Evolutionary conservation across 163 green algal species (phyloP), one percentile per base, ranked within the genome.

Genomic region (Scenedesmus sp.): DNA sequence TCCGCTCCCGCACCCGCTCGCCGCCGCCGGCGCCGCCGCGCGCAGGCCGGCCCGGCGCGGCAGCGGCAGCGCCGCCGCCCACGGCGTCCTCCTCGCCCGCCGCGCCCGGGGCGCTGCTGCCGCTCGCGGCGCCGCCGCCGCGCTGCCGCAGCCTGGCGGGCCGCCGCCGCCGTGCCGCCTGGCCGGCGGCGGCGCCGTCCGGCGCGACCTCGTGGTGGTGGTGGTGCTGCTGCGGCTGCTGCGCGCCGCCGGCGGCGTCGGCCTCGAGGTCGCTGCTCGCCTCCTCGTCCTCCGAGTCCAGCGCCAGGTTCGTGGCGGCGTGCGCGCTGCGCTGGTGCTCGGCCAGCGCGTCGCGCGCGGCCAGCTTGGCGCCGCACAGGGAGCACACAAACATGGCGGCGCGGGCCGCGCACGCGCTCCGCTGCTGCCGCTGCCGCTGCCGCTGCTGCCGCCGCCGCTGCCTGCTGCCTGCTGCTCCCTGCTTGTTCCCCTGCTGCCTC

Each of bases 341-440:
- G 26, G 26, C 33, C 47, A 75, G 66, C 36, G 44, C 36, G 44
- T 75, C 50, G 14, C 74, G 63, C 36, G 62, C 54, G 11, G 9
- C 34, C 36, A 81, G 39, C 24, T 75, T 50, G 15, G 67, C 74
- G 14, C 62, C 74, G 48, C 74, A 81, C 50, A 75, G 62, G n/a
- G 74, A 45, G 64, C 74, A 81, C 14, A 81, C 44, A 42, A 81
- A 78, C 24, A 78, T 50, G 33, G 33, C 56, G 28, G 17, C 70
- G 24, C 54, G 54, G 10, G n/a, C 50, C 20, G 29, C 58, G n/a
- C n/a, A n/a, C n/a, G n/a, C n/a, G n/a, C n/a, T n/a, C n/a, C n/a
- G n/a, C n/a, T n/a, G n/a, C n/a, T n/a, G n/a, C n/a, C n/a, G n/a
- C n/a, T n/a, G n/a, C n/a, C n/a, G n/a, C n/a, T 28, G 50, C 50